Evolutionary conservation across 1,139 yeast species (phyloP).

Genomic region (Sugiyamaella pinicola): DNA sequence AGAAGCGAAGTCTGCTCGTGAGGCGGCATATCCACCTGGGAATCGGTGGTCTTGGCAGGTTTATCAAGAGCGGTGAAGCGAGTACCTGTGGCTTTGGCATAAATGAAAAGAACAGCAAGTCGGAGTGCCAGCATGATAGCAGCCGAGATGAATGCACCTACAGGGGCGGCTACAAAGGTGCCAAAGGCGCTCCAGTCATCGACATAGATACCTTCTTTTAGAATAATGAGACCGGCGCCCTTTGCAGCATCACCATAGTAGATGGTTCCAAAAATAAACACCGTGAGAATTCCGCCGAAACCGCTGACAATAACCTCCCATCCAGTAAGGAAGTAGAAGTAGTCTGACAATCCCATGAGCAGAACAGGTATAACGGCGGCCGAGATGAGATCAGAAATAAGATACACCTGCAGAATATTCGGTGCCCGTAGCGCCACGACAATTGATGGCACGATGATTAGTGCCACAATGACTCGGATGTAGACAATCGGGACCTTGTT

Average conservation of each 20-base stretch:
- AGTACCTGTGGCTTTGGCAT: slow-evolving; percentile 46
- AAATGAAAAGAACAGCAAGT: slow-evolving; percentile 45
- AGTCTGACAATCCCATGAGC: slow-evolving; percentile 72
- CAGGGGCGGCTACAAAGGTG: slow-evolving; percentile 89
- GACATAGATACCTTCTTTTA: slow-evolving; percentile 78
- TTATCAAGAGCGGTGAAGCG: slow-evolving; percentile 62
- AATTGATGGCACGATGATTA: slow-evolving; percentile 80
- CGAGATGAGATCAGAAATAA: slow-evolving; percentile 88
- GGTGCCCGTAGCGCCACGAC: slow-evolving; percentile 84
- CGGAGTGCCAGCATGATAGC: slow-evolving; percentile 56
- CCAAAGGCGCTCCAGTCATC: slow-evolving; percentile 95
- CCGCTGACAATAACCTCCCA: slow-evolving; percentile 84
- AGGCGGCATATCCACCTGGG: background rate
- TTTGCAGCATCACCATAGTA: slow-evolving; percentile 70
- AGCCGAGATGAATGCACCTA: slow-evolving; percentile 70
- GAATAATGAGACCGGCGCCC: slow-evolving; percentile 74
- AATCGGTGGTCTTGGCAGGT: slow-evolving; percentile 37
- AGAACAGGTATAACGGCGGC: slow-evolving; percentile 86
- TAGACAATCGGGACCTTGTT: slow-evolving; percentile 69
- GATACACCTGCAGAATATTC: slow-evolving; percentile 79
- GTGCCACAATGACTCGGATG: slow-evolving; percentile 69
- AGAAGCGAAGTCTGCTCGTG: slow-evolving; percentile 14
- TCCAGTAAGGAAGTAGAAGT: slow-evolving; percentile 67
- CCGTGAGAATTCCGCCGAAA: slow-evolving; percentile 75
- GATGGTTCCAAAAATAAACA: slow-evolving; percentile 79